Evolutionary conservation across 2,329 filamentous ascomycete species (phyloP), one percentile per base, ranked within the genome.

Genomic region (Fusarium sp.): DNA sequence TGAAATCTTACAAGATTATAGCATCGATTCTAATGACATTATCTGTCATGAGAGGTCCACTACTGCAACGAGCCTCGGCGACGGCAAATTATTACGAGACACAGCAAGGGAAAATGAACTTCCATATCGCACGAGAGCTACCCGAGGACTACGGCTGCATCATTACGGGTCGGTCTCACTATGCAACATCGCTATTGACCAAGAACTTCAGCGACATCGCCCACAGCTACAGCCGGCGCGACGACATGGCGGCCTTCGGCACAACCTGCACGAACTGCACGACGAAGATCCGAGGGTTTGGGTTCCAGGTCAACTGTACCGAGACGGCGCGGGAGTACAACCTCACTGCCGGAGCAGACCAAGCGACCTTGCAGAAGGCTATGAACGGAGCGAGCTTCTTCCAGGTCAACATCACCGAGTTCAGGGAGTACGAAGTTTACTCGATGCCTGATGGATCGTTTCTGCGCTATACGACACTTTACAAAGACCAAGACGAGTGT

Each of bases 181-280:
- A 30, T 8, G 27, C 59, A 1, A 45, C 61, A 7, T 73, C 70
- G 1, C 20, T 73, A 2, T 45, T 73, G 2, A 73, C 57, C 16
- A 71, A 65, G 12, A 73, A 73, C 34, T 73, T 73, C 13, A 73
- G 70, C 27, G 44, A 69, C 2, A 41, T 73, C 12, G 70, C 70
- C 7, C 70, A 73, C 15, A 48, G n/a, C 20, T 73, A 73, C 12
- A 71, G 61, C 8, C 67, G 69, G 1, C 57, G 70, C 5, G 24
- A 59, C 12, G 61, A 59, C 8, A 73, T 72, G 67, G 27, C 57
- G 3, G 63, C 48, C 8, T 69, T 71, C 3, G 29, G 59, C 0
- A 73, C 69, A 6, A 25, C 11, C 10, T 72, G 70, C 13, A 51
- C 62, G 1, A 72, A 72, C 30, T 73, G 71, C 11, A 70, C 71